Conservation (phyloP, 2,329 filamentous ascomycete species). For the Fusarium phyllophilum region DNA sequence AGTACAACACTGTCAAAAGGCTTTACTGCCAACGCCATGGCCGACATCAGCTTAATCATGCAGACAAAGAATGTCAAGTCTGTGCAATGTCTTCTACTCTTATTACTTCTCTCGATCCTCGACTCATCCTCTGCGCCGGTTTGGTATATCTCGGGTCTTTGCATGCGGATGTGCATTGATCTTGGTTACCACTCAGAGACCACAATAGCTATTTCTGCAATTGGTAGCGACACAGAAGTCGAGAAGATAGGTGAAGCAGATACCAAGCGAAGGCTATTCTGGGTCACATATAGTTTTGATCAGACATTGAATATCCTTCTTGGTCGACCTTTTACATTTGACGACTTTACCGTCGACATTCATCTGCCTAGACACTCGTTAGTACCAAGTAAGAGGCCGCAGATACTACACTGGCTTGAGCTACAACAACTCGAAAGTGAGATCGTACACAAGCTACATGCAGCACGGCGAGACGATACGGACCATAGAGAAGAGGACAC, state of each 20-base stretch:
- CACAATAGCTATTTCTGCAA: not conserved
- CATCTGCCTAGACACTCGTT: not conserved
- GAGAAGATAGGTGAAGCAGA: not conserved
- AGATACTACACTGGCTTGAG: conserved; percentile 16
- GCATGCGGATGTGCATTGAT: conserved; percentile 21
- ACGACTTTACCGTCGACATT: not conserved
- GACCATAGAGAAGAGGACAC: accelerated
- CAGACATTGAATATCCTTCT: conserved; percentile 9
- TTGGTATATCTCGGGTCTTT: conserved; percentile 16
- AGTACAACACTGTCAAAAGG: not conserved
- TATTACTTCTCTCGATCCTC: not conserved
- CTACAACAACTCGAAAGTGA: conserved; percentile 1
- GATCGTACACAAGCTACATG: conserved; percentile 3
- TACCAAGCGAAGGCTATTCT: conserved; percentile 7
- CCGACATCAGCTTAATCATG: conserved; percentile 1
- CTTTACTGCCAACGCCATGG: conserved; percentile 8
- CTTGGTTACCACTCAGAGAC: conserved; percentile 10
- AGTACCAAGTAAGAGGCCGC: not conserved
- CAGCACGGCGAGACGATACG: not conserved
- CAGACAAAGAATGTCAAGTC: conserved; percentile 14
- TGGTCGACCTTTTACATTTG: conserved; percentile 9
- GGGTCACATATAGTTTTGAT: conserved; percentile 5
- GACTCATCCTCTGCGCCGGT: conserved; percentile 7
- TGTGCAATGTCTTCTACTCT: not conserved
- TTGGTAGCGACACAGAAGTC: accelerated